Evolutionary conservation across 257 asterid species (phyloP), one percentile per base, ranked within the genome.

Genomic region (Asclepias syriaca): DNA sequence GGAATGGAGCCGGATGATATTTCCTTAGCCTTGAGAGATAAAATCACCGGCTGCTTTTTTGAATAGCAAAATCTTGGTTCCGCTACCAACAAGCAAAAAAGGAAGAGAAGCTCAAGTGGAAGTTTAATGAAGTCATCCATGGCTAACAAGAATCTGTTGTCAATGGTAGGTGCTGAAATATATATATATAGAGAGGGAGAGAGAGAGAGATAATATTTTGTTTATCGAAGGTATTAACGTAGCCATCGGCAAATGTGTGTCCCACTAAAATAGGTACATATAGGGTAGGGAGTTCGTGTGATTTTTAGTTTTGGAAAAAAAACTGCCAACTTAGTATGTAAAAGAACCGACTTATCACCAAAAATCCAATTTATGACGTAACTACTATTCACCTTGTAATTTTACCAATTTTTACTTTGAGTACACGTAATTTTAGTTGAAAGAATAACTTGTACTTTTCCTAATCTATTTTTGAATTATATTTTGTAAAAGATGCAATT

Each of bases 21-120:
- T 73, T 59, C 83, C 74, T 69, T 56, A 0, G 89, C 71, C 74
- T 75, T 79, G 50, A 92, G 94, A 6, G 89, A 77, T 0, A 92
- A 56, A 14, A 87, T 39, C 0, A 91, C 9, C 6, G 87, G 18
- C 18, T 68, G 66, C 39, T 70, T 68, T 6, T 76, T 49, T 18
- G 87, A 74, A 60, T 54, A 66, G 61, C 81, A 81, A 21, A 72
- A 29, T n/a, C 61, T 73, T 9, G 81, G 71, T 45, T 72, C 81
- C 77, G 74, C 22, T 24, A 73, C 34, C 19, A 85, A 29, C 40
- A 77, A 3, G 77, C 54, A 63, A 57, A 75, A 18, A 79, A 29
- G 32, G 84, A 59, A 51, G 57, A 51, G 57, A 66, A 77, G n/a
- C 18, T 24, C 72, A 48, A 76, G n/a, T 4, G 22, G 2, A 27